Evolutionary conservation across 139 green algal genomes (phyloP), one percentile per base, ranked within the genome.

Genomic region (Raphidocelis subcapitata): DNA sequence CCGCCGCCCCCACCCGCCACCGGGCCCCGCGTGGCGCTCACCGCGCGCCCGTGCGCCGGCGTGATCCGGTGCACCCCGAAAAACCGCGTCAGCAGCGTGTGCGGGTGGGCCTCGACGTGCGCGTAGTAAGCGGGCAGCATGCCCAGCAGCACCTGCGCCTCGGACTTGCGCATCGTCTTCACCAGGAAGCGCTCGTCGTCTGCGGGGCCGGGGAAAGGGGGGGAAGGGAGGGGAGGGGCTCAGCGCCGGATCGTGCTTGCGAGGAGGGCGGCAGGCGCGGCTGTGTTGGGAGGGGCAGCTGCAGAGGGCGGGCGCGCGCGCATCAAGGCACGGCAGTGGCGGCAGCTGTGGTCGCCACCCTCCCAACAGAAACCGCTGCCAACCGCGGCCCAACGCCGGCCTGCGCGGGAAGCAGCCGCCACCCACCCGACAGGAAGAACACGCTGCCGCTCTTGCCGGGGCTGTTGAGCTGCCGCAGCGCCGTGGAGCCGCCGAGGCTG

Each of bases 81-180:
- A 78, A 97, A 98, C 80, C 94, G 94, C 36, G 91, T 93, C 51
- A 97, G 81, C 41, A 98, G 82, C 12, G 89, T 92, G 65, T 92
- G 54, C 1, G 80, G 76, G 72, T 92, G 64, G 26, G 72, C 41
- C 59, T 72, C 55, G 76, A 97, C 88, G 79, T 97, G 90, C 26
- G 66, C 63, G 59, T 87, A 81, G 83, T 98, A 98, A 47, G 76
- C 65, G 0, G 86, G 88, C 46, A 97, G 87, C 86, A 97, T 90
- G 26, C 84, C 65, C 32, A 90, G 72, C 64, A 97, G 84, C 63
- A 87, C 84, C 44, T 86, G 75, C 82, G 92, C 88, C 82, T 98
- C 92, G 20, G 65, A 82, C 82, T 85, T 87, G 62, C 84, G 83
- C 84, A 89, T 90, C 47, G 84, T 92, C 84, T 92, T 92, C 60